Conservation (phyloP, 257 asterid genomes). For the Gardenia jasminoides region DNA sequence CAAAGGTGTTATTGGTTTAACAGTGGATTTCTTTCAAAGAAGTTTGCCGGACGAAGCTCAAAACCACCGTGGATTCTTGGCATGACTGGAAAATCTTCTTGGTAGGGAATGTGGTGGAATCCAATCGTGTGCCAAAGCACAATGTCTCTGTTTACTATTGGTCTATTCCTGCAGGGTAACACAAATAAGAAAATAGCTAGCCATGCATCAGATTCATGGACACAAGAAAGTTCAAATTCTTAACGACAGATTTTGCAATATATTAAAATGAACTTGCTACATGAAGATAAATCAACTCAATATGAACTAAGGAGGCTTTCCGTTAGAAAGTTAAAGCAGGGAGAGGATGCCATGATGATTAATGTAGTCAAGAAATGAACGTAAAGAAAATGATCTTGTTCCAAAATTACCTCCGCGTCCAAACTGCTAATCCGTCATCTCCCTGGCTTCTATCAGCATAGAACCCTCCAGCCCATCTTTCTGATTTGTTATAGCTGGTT, state of each 20-base stretch:
- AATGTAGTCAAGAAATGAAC: not conserved
- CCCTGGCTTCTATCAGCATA: slow-evolving; percentile 63
- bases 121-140: slow-evolving; percentile 83
- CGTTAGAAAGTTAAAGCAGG: not conserved
- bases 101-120: slow-evolving; percentile 80
- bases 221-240: not conserved
- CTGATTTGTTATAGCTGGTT: slow-evolving; percentile 46
- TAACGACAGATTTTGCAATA: too few species aligned
- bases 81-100: slow-evolving; percentile 56
- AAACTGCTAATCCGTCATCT: slow-evolving; percentile 62
- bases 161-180: slow-evolving; percentile 39
- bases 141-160: slow-evolving; percentile 53
- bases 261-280: not conserved
- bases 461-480: slow-evolving; percentile 80
- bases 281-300: not conserved
- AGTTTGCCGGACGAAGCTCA: slow-evolving; percentile 50
- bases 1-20: slow-evolving; percentile 3
- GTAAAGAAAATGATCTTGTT: not conserved
- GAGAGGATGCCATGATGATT: not conserved
- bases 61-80: slow-evolving; percentile 14
- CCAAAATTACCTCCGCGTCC: slow-evolving; percentile 49
- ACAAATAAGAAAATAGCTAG: not conserved
- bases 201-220: not conserved
- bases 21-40: slow-evolving; percentile 65
- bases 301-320: not conserved